phyloP scores from a whole-genome alignment of 495 filamentous ascomycete genomes.

The Xanthoparmelia taractica region DNA sequence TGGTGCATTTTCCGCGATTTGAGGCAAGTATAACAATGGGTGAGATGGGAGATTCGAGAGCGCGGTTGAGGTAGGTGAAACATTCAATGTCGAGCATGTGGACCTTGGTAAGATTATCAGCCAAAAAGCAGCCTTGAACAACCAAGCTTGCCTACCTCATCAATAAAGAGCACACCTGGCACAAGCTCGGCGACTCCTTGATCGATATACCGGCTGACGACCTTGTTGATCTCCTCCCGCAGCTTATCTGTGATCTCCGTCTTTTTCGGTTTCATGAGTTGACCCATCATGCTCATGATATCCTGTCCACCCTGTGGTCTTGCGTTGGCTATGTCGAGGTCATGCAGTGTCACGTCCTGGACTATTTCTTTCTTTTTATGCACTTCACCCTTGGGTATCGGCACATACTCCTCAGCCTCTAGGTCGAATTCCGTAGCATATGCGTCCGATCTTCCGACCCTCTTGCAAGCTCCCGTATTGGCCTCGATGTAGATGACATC shows the following conservation, averaged over 20 bases:
- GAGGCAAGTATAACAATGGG: slow-evolving; percentile 96
- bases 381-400: slow-evolving; percentile 95
- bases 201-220: slow-evolving; percentile 95
- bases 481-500: slow-evolving; percentile 99
- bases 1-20: slow-evolving; percentile 84
- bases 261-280: slow-evolving; percentile 97
- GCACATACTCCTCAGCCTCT: slow-evolving; percentile 97
- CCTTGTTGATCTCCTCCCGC: slow-evolving; percentile 93
- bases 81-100: slow-evolving; percentile 99
- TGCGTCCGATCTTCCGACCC: slow-evolving; percentile 88
- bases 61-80: slow-evolving; percentile 97
- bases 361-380: slow-evolving; percentile 99
- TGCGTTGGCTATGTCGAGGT: slow-evolving; percentile 92
- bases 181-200: slow-evolving; percentile 97
- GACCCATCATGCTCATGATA: slow-evolving; percentile 99
- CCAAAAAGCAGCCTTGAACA: slow-evolving; percentile 7
- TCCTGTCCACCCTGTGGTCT: slow-evolving; percentile 93
- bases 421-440: slow-evolving; percentile 98
- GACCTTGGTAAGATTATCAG: slow-evolving; percentile 45
- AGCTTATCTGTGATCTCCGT: slow-evolving; percentile 98
- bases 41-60: slow-evolving; percentile 83
- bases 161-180: slow-evolving; percentile 94
- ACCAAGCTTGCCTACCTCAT: slow-evolving; percentile 60
- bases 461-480: slow-evolving; percentile 93
- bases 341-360: slow-evolving; percentile 96